Base-by-base conservation (phyloP, 768 basidiomycete species). In the Naganishia randhawae region DNA sequence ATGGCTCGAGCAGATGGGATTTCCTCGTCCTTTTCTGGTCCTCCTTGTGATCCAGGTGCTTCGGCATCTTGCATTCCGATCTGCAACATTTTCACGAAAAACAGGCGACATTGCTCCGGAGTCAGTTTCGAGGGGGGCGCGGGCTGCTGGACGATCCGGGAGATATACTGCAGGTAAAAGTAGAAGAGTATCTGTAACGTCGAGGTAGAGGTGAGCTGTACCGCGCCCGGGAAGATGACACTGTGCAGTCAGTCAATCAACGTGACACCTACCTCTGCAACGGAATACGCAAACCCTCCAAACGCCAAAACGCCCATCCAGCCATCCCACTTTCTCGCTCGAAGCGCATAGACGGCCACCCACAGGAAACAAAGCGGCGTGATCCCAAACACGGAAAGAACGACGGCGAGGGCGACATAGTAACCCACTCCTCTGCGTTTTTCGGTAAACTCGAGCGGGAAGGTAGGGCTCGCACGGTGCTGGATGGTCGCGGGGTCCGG, bases 71-170 rank as follows among this genome's bases (percentile, higher is more conserved):
- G 50, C 63, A 69, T 41, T 1, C 68, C 68, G 14, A 31, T 45
- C 39, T 70, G 65, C 19, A 70, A 31, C 31, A 70, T 54, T 19
- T 65, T 35, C 25, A 65, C 50, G 53, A 70, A 67, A 25, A 67
- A 27, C 10, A 33, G 29, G 7, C 25, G 42, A 37, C 69, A 70
- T 70, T 52, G 37, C 29, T 70, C 65, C 5, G 52, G 29, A 14
- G 31, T 17, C 16, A 66, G 55, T 11, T 37, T 51, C 5, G 69
- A 70, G 16, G 69, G 69, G 6, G 69, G 65, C 10, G 55, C 42
- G 1, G 69, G 65, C 10, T 25, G 33, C 33, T 67, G 69, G 19
- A 70, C 51, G 63, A 50, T 45, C 7, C 35, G 10, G n/a, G 45
- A 33, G 2, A 54, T 41, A 42, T 48, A 65, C 19, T 55, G 22